Evolutionary conservation across 306 rosid genomes (phyloP), one percentile per base, ranked within the genome.

Genomic region (Amphicarpaea edgeworthii): DNA sequence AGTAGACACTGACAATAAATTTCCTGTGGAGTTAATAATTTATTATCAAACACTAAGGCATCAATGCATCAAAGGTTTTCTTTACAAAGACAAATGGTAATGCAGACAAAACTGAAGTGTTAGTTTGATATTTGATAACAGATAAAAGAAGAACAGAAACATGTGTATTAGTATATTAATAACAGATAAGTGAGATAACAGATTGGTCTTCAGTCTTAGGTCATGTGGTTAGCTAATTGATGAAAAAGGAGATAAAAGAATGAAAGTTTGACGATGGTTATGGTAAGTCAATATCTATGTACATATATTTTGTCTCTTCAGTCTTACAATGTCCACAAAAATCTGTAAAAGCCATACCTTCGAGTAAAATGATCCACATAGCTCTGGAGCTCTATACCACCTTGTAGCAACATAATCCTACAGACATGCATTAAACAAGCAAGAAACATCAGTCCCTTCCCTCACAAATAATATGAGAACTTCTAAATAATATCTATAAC

Each of bases 371-470:
- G 98, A 94, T 38, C 98, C 98, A 50, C 98, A 91, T 53, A 91
- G 91, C 85, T 94, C 98, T 10, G 98, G 98, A 83, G 98, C 98
- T 80, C 98, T 91, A 79, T 94, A 94, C 98, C 98, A 94, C 86
- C 98, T 91, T 26, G 98, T 94, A 62, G 98, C 97, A 80, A 94
- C 98, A 86, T 94, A 94, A 86, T 94, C 98, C 98, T 94, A 86
- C 65, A 83, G 7, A 60, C 24, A 46, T 12, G 72, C 76, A 73
- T 73, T 59, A 32, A 62, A 34, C 58, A 61, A 30, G 58, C 41
- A 11, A 15, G 26, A 46, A 74, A 42, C 20, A 77, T 74, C 20
- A 64, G 72, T 47, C 49, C 19, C 75, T 19, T 66, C 28, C 15
- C 60, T 15, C 24, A 30, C 24, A 49, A 21, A 47, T 26, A 49